Base-by-base conservation (phyloP, 2,329 filamentous ascomycete species). In the Herpotrichia juniperi region DNA sequence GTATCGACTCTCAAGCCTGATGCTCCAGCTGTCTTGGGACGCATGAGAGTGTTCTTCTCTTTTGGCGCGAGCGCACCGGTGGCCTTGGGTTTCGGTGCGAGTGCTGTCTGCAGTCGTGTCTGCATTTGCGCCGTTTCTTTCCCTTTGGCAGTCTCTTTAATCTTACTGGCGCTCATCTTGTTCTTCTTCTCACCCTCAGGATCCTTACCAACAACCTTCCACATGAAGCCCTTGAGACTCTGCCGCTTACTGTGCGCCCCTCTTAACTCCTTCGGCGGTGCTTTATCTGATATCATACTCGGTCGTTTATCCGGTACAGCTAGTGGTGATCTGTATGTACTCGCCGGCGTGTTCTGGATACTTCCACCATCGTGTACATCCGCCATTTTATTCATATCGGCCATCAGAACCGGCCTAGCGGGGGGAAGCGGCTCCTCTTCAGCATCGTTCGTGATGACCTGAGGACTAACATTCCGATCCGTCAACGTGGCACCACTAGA, bases 401-500 rank as follows among this genome's bases (percentile, higher is more conserved):
- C n/a, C n/a, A n/a, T n/a, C n/a, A n/a, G n/a, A n/a, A n/a, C n/a
- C n/a, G n/a, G n/a, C n/a, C n/a, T n/a, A n/a, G n/a, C n/a, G n/a
- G n/a, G n/a, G n/a, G n/a, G n/a, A n/a, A n/a, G n/a, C n/a, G n/a
- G n/a, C n/a, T n/a, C n/a, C n/a, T n/a, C n/a, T n/a, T n/a, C n/a
- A n/a, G n/a, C n/a, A n/a, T n/a, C n/a, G n/a, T n/a, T n/a, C n/a
- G n/a, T n/a, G n/a, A n/a, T n/a, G n/a, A n/a, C n/a, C n/a, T n/a
- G n/a, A n/a, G n/a, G n/a, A n/a, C n/a, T n/a, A n/a, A n/a, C n/a
- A n/a, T n/a, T n/a, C n/a, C n/a, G n/a, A n/a, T n/a, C n/a, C n/a
- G n/a, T n/a, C n/a, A n/a, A n/a, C 12, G 69, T 72, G 25, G 67
- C 64, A 43, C 64, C 65, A 51, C 69, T 72, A 24, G 62, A 69